These are phyloP conservation scores for Backusella macrospora DNA, from an alignment of 192 early-diverging fungal genomes.

Conservation along the genomic window DNA sequence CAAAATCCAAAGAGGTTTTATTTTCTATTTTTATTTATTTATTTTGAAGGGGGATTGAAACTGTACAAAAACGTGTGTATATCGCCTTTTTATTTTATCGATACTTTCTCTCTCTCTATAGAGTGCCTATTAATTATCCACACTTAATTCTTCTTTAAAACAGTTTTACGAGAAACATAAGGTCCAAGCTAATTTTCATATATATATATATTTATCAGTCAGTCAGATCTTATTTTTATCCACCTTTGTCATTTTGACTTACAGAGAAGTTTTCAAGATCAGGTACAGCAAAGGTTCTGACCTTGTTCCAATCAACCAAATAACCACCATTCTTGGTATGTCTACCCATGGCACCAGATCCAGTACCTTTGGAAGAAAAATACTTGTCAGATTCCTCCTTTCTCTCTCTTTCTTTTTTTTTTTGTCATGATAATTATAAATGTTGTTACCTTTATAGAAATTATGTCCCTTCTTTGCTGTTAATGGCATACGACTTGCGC, in stretches of 20 bases:
- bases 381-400: neutral
- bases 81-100: neutral
- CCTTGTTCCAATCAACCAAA: constrained; percentile 58
- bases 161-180: constrained; percentile 29
- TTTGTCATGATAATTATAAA: neutral
- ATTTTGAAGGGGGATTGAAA: neutral
- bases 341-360: constrained; percentile 64
- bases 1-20: too few relatives aligned
- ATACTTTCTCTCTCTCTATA: neutral
- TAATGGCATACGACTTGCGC: constrained; percentile 54
- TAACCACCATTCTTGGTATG: constrained; percentile 67
- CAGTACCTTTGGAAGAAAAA: constrained; percentile 46
- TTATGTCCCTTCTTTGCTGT: constrained; percentile 63
- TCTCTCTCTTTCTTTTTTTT: neutral
- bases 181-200: constrained; percentile 24
- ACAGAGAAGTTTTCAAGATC: constrained; percentile 53
- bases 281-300: constrained; percentile 64
- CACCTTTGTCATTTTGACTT: neutral
- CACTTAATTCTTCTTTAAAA: constrained; percentile 5
- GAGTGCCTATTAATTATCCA: neutral
- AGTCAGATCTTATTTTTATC: neutral
- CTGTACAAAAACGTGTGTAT: neutral
- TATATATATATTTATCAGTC: neutral
- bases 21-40: too few relatives aligned
- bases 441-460: constrained; percentile 57